Conservation (phyloP, 352 stramenopile genomes). For the Globisporangium solare region DNA sequence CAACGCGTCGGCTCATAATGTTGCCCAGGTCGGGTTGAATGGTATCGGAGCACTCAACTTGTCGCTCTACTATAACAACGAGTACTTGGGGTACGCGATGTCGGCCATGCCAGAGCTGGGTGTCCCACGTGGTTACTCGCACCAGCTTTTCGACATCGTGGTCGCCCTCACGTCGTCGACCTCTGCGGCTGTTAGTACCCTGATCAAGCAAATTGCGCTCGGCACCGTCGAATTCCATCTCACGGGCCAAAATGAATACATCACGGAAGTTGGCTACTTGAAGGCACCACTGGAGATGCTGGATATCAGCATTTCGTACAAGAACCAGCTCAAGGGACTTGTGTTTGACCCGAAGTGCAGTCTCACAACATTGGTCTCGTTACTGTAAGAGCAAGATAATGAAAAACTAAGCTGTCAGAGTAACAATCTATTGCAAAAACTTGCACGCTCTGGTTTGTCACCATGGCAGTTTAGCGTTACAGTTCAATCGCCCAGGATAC, state of each 20-base stretch:
- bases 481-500: too few relatives aligned
- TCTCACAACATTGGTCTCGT: neutral
- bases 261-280: constrained; percentile 17
- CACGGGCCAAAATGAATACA: constrained; percentile 20
- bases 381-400: neutral
- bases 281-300: constrained; percentile 17
- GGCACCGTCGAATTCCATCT: constrained; percentile 42
- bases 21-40: constrained; percentile 34
- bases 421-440: too few relatives aligned
- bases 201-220: constrained; percentile 29
- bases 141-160: constrained; percentile 46
- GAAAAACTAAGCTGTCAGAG: too few relatives aligned
- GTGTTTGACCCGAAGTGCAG: constrained; percentile 1
- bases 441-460: too few relatives aligned
- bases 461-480: too few relatives aligned
- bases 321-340: neutral
- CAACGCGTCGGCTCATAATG: constrained; percentile 25
- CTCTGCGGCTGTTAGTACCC: constrained; percentile 2
- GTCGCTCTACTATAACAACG: constrained; percentile 55
- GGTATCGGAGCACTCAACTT: constrained; percentile 65
- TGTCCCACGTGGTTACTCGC: constrained; percentile 40
- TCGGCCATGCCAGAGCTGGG: constrained; percentile 36
- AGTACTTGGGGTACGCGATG: constrained; percentile 59
- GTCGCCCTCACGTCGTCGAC: constrained; percentile 24
- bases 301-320: constrained; percentile 22